Percentiles rank a stretch among this genome's conserved stretches.
These are phyloP conservation scores for Fraxinus americana DNA, from an alignment of 257 asterid species.

Conservation along the genomic window DNA sequence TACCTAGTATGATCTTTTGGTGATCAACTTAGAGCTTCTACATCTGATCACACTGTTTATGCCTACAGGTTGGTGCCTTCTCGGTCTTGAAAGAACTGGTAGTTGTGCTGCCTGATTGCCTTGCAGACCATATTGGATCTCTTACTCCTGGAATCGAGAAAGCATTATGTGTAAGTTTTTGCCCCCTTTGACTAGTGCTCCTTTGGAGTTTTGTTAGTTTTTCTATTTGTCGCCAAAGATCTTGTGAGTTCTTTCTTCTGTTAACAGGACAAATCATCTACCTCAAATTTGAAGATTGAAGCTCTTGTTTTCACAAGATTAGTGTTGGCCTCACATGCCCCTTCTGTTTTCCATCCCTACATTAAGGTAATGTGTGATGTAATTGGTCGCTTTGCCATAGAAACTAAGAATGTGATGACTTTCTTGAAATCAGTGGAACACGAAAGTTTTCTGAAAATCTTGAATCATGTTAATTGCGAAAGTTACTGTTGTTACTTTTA, in stretches of 20 bases:
- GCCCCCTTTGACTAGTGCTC: conserved; percentile 12
- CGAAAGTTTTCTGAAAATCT: background rate
- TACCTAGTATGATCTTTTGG: conserved; percentile 16
- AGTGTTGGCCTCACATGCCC: conserved; percentile 85
- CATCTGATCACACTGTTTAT: conserved; percentile 17
- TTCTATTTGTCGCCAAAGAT: conserved; percentile 7
- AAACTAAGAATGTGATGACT: conserved; percentile 2
- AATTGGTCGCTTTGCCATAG: conserved; percentile 12
- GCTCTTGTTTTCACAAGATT: conserved; percentile 96
- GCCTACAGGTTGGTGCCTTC: conserved; percentile 91
- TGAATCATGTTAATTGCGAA: background rate
- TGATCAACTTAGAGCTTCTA: conserved; percentile 19
- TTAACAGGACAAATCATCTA: conserved; percentile 93
- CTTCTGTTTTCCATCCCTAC: conserved; percentile 92
- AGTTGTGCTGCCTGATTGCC: conserved; percentile 97
- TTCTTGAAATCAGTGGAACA: background rate
- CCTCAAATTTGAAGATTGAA: conserved; percentile 94
- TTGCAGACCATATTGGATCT: conserved; percentile 95
- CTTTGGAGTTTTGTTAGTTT: conserved; percentile 8
- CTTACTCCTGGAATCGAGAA: conserved; percentile 95
- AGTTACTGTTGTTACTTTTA: background rate
- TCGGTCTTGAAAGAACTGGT: conserved; percentile 92
- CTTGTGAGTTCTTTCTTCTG: conserved; percentile 19
- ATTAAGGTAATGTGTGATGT: conserved; percentile 65
- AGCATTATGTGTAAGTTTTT: conserved; percentile 81